These are phyloP conservation scores for Diospyros kaki DNA, from an alignment of 148 eudicot genomes.

Conservation along the genomic window DNA sequence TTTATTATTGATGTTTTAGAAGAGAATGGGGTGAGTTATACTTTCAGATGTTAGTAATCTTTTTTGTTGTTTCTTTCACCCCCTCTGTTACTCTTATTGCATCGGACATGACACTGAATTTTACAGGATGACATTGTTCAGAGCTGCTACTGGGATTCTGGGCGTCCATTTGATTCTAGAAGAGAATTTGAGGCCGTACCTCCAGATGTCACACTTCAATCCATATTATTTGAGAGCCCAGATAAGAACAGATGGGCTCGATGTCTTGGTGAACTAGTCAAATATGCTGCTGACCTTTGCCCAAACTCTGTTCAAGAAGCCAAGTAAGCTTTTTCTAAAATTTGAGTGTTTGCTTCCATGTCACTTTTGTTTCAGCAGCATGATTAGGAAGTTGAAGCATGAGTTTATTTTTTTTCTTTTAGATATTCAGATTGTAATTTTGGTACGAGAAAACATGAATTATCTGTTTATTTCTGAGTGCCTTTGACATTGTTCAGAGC, in stretches of 20 bases:
- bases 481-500: neutral
- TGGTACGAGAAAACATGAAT: too few relatives aligned
- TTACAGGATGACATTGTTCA: conserved; percentile 98
- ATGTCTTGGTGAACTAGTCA: conserved; percentile 92
- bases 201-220: conserved; percentile 85
- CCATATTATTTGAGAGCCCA: conserved; percentile 89
- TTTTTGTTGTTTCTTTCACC: neutral
- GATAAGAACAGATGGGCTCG: conserved; percentile 99
- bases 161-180: conserved; percentile 88
- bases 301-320: conserved; percentile 98
- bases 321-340: conserved; percentile 47
- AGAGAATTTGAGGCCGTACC: conserved; percentile 90
- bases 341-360: neutral
- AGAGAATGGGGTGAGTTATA: conserved; percentile 84
- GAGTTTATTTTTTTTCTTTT: too few relatives aligned
- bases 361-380: neutral
- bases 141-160: conserved; percentile 96
- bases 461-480: too few relatives aligned
- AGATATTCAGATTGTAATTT: too few relatives aligned
- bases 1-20: conserved; percentile 93
- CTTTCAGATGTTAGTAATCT: conserved; percentile 4
- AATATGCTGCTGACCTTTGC: conserved; percentile 94
- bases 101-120: conserved; percentile 8
- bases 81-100: neutral
- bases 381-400: neutral